Conservation (phyloP, 2,329 filamentous ascomycete species). For the Dendryphion nanum region DNA sequence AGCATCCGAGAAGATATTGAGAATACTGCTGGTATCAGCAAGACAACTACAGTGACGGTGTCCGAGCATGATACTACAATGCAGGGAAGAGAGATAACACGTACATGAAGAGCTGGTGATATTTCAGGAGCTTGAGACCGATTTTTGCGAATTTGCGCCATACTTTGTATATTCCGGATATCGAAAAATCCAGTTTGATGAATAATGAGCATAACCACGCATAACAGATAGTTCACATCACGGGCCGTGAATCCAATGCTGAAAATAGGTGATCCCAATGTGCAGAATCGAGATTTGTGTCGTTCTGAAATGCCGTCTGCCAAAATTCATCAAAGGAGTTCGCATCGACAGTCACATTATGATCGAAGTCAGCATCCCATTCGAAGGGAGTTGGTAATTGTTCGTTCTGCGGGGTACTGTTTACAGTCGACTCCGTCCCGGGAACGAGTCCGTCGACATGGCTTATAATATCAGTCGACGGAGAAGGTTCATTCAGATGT, state of each 20-base stretch:
- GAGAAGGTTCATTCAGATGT: slow-evolving; percentile 1
- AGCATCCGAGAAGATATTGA: neutral
- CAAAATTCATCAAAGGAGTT: slow-evolving; percentile 4
- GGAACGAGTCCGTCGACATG: neutral
- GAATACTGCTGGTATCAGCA: neutral
- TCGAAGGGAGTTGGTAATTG: neutral
- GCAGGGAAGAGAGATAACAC: no score
- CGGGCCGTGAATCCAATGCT: neutral
- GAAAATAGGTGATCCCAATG: slow-evolving; percentile 5
- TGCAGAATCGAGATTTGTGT: neutral
- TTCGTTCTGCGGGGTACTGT: neutral
- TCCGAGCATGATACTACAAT: no score
- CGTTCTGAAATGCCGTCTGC: slow-evolving; percentile 2
- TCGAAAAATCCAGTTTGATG: no score
- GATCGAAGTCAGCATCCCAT: neutral
- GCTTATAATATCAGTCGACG: neutral
- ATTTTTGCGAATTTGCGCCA: no score
- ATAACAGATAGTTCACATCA: no score
- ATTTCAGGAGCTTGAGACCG: no score
- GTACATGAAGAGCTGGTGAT: no score
- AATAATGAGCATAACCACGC: no score
- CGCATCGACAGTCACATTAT: neutral
- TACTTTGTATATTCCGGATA: no score
- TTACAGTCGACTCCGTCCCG: no score
- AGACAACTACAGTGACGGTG: neutral